Conservation (phyloP, 331 rosid genomes). For the Arachis monticola region DNA sequence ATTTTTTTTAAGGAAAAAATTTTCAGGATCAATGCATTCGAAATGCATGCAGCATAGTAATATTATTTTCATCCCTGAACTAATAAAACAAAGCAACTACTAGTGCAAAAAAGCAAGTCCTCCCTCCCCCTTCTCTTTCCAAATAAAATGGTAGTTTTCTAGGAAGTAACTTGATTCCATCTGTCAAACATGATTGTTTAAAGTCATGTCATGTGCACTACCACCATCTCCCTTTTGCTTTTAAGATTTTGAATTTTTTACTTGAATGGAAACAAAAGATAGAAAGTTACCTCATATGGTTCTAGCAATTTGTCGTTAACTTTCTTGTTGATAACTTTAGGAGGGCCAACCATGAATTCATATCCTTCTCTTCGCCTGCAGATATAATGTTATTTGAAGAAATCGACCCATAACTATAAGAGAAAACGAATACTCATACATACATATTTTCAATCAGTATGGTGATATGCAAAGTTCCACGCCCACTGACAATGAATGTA, state of each 20-base stretch:
- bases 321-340: slow-evolving; percentile 91
- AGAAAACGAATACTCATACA: slow-evolving; percentile 47
- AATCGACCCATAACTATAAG: slow-evolving; percentile 12
- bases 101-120: no score
- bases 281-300: slow-evolving; percentile 83
- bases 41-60: no score
- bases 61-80: no score
- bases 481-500: slow-evolving; percentile 93
- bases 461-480: slow-evolving; percentile 97
- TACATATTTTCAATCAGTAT: slow-evolving; percentile 97
- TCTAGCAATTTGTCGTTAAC: slow-evolving; percentile 76
- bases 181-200: slow-evolving; percentile 9
- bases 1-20: no score
- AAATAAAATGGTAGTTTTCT: slow-evolving; percentile 1
- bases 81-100: no score
- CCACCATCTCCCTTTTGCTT: neutral
- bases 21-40: no score
- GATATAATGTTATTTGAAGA: slow-evolving; percentile 39
- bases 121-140: neutral
- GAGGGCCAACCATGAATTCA: slow-evolving; percentile 99
- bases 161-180: slow-evolving; percentile 27
- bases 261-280: slow-evolving; percentile 21
- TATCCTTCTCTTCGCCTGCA: slow-evolving; percentile 96
- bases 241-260: neutral
- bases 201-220: neutral